Evolutionary conservation across 2,329 filamentous ascomycete species (phyloP), one percentile per base, ranked within the genome.

Genomic region (Cercospora citrullina): DNA sequence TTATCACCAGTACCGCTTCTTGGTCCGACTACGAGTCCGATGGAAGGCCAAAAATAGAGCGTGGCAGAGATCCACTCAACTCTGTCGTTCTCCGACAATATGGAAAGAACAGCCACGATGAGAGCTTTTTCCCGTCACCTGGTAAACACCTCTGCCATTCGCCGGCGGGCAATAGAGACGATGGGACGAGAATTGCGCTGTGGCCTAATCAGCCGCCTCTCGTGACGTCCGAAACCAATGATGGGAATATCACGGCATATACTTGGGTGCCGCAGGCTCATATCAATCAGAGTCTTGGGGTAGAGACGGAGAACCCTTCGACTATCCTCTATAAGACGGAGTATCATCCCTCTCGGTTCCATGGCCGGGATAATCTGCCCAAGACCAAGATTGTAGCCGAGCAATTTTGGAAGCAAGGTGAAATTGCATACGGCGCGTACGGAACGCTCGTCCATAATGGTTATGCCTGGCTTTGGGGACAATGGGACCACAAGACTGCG

Each of bases 1-100:
- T 71, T 53, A 71, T 71, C 16, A 63, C 63, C 14, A 72, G 66
- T 61, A 72, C 70, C 12, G 70, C 68, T 14, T 64, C 59, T n/a
- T 72, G 70, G 70, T 66, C 68, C 2, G 68, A 72, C 31, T 65
- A 63, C 14, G 64, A 67, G 21, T 28, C 53, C n/a, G 23, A 69
- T 16, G 69, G 67, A 5, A 60, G 63, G n/a, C 69, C 69, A n/a
- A 63, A 60, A 10, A 57, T 71, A 6, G 62, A 71, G 28, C 61
- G n/a, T 59, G 51, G 63, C 28, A 14, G 59, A 62, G 26, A 48
- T 28, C 58, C 45, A 12, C 48, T 69, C 7, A 65, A 60, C n/a
- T 65, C 64, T 16, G 61, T 62, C 14, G 65, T 67, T 8, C 28
- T 68, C 18, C 48, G 60, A 2, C 69, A 71, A 14, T 71, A 71